These are phyloP conservation scores for Polyporus tsugae DNA, from an alignment of 1,284 basidiomycete species.

Conservation along the genomic window DNA sequence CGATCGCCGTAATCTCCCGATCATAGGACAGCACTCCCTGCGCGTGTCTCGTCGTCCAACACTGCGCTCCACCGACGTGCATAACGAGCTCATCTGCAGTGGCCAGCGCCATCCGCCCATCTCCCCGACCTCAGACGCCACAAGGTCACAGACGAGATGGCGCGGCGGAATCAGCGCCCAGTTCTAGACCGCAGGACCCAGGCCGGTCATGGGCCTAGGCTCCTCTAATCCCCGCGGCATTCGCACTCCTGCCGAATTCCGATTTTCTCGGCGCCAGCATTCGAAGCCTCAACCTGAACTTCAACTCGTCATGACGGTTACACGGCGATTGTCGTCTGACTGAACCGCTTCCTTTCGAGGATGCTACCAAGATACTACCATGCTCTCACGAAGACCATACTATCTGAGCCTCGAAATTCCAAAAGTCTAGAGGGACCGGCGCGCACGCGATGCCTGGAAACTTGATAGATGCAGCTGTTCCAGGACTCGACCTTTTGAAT, in stretches of 20 bases:
- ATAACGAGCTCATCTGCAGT: constrained; percentile 4
- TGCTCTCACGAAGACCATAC: not conserved
- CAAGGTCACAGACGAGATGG: not conserved
- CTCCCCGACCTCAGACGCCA: not conserved
- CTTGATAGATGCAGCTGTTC: not conserved
- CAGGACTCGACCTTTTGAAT: not conserved
- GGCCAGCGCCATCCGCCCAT: not conserved
- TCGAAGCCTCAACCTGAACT: not conserved
- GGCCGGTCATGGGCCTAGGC: not conserved
- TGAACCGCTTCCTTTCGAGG: not conserved
- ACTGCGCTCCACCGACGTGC: not conserved
- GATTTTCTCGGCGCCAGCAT: constrained; percentile 6
- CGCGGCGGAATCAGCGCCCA: constrained; percentile 3
- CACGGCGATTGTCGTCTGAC: not conserved
- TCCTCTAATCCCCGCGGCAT: not conserved
- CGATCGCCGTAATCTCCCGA: constrained; percentile 26
- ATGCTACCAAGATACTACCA: not conserved
- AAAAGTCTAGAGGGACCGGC: not conserved
- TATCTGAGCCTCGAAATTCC: not conserved
- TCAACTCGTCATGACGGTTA: not conserved
- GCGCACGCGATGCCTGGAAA: not conserved
- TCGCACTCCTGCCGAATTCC: constrained; percentile 5
- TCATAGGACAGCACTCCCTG: constrained; percentile 4
- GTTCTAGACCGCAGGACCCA: constrained; percentile 8
- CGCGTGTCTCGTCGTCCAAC: not conserved